Evolutionary conservation across 306 rosid genomes (phyloP).

Genomic region (Macrotyloma uniflorum): DNA sequence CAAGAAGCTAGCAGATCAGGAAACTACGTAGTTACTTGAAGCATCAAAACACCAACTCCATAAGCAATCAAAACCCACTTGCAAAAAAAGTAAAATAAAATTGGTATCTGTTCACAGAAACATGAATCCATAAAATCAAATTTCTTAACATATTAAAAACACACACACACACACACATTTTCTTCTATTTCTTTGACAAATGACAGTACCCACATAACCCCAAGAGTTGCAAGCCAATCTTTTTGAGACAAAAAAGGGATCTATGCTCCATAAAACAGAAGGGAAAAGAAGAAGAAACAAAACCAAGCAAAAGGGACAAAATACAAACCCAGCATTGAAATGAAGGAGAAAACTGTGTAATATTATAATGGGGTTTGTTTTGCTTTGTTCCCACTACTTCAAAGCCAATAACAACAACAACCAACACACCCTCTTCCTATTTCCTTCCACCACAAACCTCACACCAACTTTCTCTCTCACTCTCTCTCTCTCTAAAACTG

Average conservation of each 20-base stretch:
- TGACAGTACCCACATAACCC: constrained; percentile 22
- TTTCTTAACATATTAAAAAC: background rate
- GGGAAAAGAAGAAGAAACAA: background rate
- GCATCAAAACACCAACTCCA: constrained; percentile 35
- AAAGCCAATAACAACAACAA: background rate
- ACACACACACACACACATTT: constrained; percentile 30
- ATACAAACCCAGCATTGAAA: constrained; percentile 53
- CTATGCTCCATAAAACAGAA: constrained; percentile 7
- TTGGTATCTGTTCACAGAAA: background rate
- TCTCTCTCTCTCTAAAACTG: background rate
- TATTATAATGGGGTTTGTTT: background rate
- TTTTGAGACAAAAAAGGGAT: constrained; percentile 25
- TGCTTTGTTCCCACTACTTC: constrained; percentile 11
- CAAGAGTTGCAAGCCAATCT: constrained; percentile 28
- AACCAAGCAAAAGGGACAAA: background rate
- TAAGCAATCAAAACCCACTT: constrained; percentile 24
- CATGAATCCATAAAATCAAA: background rate
- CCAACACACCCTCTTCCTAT: background rate
- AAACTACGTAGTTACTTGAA: constrained; percentile 1
- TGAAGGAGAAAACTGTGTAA: constrained; percentile 30
- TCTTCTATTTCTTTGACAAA: background rate
- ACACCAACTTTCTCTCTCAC: background rate
- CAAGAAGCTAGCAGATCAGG: constrained; percentile 37
- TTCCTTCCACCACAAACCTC: background rate
- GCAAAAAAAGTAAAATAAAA: background rate